phyloP scores from a whole-genome alignment of 2,329 filamentous ascomycete genomes.

The Fusarium setosum region DNA sequence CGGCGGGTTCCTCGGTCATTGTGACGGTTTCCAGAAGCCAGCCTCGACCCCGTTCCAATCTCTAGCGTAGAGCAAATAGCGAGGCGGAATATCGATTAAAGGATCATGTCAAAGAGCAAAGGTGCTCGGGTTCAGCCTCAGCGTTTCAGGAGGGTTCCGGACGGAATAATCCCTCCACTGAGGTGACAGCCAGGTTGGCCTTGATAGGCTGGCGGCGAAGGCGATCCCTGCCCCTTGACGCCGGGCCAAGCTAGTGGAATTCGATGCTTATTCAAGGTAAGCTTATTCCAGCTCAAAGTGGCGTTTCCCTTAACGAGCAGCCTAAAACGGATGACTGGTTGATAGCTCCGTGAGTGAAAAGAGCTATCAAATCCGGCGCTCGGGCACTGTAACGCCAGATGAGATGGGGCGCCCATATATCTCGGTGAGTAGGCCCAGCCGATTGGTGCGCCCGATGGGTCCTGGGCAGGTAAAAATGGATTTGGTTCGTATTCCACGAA shows the following conservation, averaged over 20 bases:
- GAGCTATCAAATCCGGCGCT: not conserved
- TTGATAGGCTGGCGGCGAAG: not conserved
- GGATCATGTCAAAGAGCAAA: not conserved
- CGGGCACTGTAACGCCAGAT: not conserved
- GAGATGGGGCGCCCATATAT: not conserved
- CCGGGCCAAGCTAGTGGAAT: not conserved
- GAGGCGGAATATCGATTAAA: not conserved
- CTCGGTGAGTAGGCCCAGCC: not conserved
- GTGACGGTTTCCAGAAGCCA: not conserved
- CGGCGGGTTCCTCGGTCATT: not conserved
- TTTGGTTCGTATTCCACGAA: no score
- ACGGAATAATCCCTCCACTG: constrained; percentile 4
- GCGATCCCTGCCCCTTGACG: not conserved
- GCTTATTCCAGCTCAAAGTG: not conserved
- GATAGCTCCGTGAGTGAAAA: not conserved
- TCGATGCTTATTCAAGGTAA: not conserved
- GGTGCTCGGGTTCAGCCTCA: not conserved
- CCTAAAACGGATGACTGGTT: not conserved
- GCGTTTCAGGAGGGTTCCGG: not conserved
- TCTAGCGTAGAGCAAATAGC: not conserved
- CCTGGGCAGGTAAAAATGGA: no score
- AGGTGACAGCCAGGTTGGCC: not conserved
- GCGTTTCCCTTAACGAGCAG: not conserved
- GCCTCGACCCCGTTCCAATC: not conserved
- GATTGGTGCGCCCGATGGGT: not conserved